Evolutionary conservation across 495 filamentous ascomycete species (phyloP).

Genomic region (Xylaria scruposa): DNA sequence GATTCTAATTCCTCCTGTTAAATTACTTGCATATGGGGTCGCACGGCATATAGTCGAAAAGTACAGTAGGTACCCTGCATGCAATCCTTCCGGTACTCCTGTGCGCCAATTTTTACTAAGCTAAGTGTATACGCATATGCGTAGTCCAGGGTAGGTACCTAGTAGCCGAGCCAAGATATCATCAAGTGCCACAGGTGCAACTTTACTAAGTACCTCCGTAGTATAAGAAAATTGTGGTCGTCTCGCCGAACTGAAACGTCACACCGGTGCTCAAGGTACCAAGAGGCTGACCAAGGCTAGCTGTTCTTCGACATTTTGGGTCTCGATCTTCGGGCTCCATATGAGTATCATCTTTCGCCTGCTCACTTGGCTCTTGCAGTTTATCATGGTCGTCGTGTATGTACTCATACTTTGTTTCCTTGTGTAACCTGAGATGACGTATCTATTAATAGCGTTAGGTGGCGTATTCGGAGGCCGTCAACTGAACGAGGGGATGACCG

Average conservation of each 20-base stretch:
- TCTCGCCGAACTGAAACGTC: too few species aligned
- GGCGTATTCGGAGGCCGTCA: background rate
- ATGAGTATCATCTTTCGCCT: too few species aligned
- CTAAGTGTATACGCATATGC: background rate
- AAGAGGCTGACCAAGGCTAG: too few species aligned
- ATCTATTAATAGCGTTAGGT: background rate
- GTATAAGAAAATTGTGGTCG: too few species aligned
- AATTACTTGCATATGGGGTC: background rate
- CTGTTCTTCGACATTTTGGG: too few species aligned
- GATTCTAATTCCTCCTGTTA: background rate
- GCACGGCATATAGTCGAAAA: background rate
- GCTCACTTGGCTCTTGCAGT: too few species aligned
- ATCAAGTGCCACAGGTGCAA: background rate
- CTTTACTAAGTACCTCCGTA: background rate
- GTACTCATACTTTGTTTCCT: background rate
- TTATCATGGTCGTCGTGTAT: too few species aligned
- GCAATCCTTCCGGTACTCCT: background rate
- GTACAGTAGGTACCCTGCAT: background rate
- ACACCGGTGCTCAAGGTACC: too few species aligned
- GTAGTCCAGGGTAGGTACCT: background rate
- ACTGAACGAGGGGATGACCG: background rate
- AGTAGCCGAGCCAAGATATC: background rate
- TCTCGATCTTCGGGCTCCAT: too few species aligned
- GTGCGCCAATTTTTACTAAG: too few species aligned
- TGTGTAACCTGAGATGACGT: background rate